These are phyloP conservation scores for Hysterium pulicare DNA, from an alignment of 2,329 filamentous ascomycete species.

Conservation along the genomic window DNA sequence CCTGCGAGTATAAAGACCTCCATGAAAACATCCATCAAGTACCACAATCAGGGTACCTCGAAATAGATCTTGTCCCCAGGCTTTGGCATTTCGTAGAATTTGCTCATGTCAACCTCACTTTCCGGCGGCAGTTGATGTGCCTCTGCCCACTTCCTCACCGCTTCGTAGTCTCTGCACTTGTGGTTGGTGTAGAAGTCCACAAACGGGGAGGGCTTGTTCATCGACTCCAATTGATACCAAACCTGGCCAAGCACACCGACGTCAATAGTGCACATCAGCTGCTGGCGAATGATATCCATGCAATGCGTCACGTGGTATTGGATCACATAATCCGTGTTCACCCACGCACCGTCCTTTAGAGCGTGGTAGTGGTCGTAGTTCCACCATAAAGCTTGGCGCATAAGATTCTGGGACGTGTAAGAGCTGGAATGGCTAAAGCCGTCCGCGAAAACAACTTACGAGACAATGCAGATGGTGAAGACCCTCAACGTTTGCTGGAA, in stretches of 20 bases:
- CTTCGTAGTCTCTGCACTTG: slow-evolving; percentile 57
- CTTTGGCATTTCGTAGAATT: slow-evolving; percentile 43
- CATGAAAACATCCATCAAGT: no score
- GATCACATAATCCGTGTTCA: slow-evolving; percentile 54
- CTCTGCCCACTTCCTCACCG: slow-evolving; percentile 53
- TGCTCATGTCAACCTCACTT: slow-evolving; percentile 36
- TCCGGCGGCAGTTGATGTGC: slow-evolving; percentile 47
- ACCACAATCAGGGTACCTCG: slow-evolving; percentile 23
- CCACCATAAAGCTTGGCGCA: slow-evolving; percentile 57
- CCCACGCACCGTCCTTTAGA: slow-evolving; percentile 51
- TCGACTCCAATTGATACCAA: slow-evolving; percentile 48
- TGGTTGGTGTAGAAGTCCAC: slow-evolving; percentile 63
- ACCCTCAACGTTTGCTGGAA: slow-evolving; percentile 56
- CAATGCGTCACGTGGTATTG: slow-evolving; percentile 58
- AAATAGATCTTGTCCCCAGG: slow-evolving; percentile 27
- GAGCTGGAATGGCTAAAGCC: neutral
- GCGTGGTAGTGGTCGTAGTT: slow-evolving; percentile 58
- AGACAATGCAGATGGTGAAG: slow-evolving; percentile 59
- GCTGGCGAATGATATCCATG: slow-evolving; percentile 59
- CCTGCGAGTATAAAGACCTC: no score
- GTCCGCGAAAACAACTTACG: slow-evolving; percentile 31
- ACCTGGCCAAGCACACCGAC: slow-evolving; percentile 60
- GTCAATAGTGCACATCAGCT: slow-evolving; percentile 62
- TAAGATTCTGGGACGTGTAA: slow-evolving; percentile 48
- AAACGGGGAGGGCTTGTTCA: slow-evolving; percentile 50